These are phyloP conservation scores for Jaminaea rosea DNA, from an alignment of 1,284 basidiomycete genomes.

Conservation along the genomic window DNA sequence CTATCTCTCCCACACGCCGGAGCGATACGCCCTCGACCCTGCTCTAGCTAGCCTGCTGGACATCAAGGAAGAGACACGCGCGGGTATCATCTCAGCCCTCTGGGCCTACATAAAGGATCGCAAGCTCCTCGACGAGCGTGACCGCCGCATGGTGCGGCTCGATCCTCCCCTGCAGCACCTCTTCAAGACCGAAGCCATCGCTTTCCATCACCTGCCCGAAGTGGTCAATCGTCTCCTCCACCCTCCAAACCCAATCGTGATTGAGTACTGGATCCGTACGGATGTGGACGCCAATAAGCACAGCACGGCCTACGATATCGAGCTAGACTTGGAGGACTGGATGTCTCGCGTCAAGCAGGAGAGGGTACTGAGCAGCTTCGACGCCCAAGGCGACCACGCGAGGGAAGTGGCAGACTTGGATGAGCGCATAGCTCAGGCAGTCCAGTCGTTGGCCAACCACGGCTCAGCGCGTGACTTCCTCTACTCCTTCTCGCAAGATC, in stretches of 20 bases:
- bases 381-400: constrained; percentile 55
- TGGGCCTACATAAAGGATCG: constrained; percentile 89
- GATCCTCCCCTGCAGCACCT: constrained; percentile 52
- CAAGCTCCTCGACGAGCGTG: constrained; percentile 79
- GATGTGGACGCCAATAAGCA: constrained; percentile 47
- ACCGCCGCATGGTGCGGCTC: constrained; percentile 66
- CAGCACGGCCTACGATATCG: constrained; percentile 68
- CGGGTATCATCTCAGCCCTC: constrained; percentile 70
- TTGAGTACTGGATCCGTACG: constrained; percentile 60
- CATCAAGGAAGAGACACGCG: constrained; percentile 74
- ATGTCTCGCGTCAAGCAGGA: constrained; percentile 66
- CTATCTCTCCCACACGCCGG: constrained; percentile 75
- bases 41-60: constrained; percentile 70
- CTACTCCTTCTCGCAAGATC: constrained; percentile 69
- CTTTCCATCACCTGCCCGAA: constrained; percentile 77
- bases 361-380: constrained; percentile 62
- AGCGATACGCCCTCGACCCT: constrained; percentile 70
- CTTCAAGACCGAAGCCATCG: constrained; percentile 54
- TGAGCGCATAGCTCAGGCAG: constrained; percentile 52
- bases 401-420: constrained; percentile 68
- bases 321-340: constrained; percentile 78
- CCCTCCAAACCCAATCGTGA: constrained; percentile 70
- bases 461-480: constrained; percentile 80
- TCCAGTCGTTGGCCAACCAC: constrained; percentile 64
- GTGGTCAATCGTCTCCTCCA: constrained; percentile 69